Conservation (phyloP, 495 filamentous ascomycete species). For the Penicillium mononematosum region DNA sequence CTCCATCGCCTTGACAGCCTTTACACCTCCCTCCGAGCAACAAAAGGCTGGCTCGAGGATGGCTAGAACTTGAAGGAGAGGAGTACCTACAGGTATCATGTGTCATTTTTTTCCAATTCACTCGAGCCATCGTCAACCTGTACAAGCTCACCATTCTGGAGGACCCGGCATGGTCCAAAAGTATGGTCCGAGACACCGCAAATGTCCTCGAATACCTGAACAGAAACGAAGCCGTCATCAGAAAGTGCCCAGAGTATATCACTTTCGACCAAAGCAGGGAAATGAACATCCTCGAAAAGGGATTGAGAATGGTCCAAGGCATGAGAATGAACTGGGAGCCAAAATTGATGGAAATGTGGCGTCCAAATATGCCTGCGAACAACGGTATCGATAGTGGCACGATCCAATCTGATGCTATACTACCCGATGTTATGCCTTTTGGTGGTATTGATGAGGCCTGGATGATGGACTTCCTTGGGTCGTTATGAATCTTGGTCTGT, state of each 20-base stretch:
- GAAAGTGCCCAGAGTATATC: conserved; percentile 11
- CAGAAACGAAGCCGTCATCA: conserved; percentile 17
- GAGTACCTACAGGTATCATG: conserved; percentile 38
- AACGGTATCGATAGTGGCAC: conserved; percentile 9
- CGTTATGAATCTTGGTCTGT: conserved; percentile 10
- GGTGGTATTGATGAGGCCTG: conserved; percentile 26
- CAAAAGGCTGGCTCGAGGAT: conserved; percentile 41
- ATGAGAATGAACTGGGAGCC: conserved; percentile 29
- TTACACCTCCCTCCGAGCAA: conserved; percentile 34
- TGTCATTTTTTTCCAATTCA: conserved; percentile 41
- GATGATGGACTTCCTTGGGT: conserved; percentile 30
- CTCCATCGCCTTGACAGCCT: conserved; percentile 36
- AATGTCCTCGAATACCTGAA: conserved; percentile 31
- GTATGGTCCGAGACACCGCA: conserved; percentile 29
- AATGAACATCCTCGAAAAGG: conserved; percentile 25
- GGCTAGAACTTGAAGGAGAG: conserved; percentile 30
- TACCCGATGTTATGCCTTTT: conserved; percentile 14
- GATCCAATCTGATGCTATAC: conserved; percentile 8
- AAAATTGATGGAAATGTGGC: conserved; percentile 28
- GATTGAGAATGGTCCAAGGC: conserved; percentile 20
- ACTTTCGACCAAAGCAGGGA: conserved; percentile 5
- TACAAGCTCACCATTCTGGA: conserved; percentile 45
- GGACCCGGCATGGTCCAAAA: conserved; percentile 37
- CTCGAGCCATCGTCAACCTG: conserved; percentile 38
- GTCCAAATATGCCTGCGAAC: conserved; percentile 12